Conservation (phyloP, 768 basidiomycete genomes). For the Russula vinacea region DNA sequence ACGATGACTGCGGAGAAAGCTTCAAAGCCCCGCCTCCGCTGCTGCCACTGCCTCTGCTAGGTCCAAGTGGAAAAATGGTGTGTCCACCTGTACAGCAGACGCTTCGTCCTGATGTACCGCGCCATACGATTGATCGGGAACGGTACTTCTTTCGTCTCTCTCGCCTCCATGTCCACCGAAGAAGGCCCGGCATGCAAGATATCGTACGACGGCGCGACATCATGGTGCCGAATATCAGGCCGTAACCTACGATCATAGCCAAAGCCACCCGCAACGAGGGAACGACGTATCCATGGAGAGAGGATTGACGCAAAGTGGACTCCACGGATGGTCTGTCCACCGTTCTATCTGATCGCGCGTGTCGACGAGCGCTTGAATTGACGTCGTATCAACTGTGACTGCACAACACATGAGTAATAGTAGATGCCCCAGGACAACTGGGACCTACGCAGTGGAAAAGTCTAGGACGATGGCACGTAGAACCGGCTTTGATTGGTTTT, state of each 20-base stretch:
- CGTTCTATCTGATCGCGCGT: conserved; percentile 82
- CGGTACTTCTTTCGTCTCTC: conserved; percentile 5
- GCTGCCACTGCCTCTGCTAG: conserved; percentile 35
- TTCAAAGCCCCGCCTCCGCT: conserved; percentile 31
- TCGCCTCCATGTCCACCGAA: conserved; percentile 26
- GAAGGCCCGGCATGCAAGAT: conserved; percentile 39
- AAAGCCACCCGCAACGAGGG: conserved; percentile 86
- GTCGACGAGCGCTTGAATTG: conserved; percentile 87
- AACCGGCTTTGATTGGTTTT: conserved; percentile 56
- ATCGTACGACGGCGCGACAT: conserved; percentile 63
- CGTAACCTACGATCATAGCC: conserved; percentile 58
- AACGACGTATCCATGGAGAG: conserved; percentile 91
- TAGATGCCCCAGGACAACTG: neutral
- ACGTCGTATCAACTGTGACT: conserved; percentile 91
- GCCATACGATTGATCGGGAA: conserved; percentile 23
- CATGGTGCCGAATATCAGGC: conserved; percentile 41
- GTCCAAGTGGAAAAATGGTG: conserved; percentile 85
- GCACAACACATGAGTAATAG: conserved; percentile 17
- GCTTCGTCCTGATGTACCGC: conserved; percentile 19
- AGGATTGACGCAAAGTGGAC: conserved; percentile 92
- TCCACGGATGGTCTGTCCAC: conserved; percentile 79
- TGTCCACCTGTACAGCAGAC: conserved; percentile 48
- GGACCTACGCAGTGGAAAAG: conserved; percentile 72
- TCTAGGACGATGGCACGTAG: conserved; percentile 89
- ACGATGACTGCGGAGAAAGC: neutral